Base-by-base conservation (phyloP, 2,329 filamentous ascomycete genomes). In the Colletotrichum sp. region DNA sequence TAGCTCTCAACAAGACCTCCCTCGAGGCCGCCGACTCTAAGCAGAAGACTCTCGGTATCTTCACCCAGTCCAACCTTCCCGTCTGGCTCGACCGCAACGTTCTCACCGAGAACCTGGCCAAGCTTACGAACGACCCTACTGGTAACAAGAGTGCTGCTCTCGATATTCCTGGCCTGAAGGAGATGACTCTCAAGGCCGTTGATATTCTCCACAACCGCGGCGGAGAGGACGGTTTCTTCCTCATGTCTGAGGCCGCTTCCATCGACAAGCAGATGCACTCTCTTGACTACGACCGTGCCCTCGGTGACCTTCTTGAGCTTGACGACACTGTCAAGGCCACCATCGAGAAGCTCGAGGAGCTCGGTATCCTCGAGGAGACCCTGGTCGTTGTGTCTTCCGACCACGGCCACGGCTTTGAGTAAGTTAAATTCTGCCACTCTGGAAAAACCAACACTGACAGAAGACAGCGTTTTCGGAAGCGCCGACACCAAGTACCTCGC, bases 211-310 rank as follows among this genome's bases (percentile, higher is more conserved):
- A 93, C 83, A 88, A 88, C 52, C 89, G 91, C 74, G 92, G 92
- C 32, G 90, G 90, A 39, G 89, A 93, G 74, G 90, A 94, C 75
- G 95, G 95, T 7, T 98, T 94, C 90, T 95, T 97, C 89, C 89
- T 98, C 81, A 97, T 98, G 95, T 92, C 93, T 15, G 95, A 98
- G 84, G 95, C 93, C 30, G 95, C 95, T 18, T 95, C 92, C 3
- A 94, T 98, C 79, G 95, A 97, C 86, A 98, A 98, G 89, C 93
- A 95, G 89, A 97, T 98, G 95, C 95, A 98, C 86, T 84, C 88
- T 3, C 90, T 97, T 24, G 95, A 97, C 86, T 97, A 97, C 83
- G 94, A 97, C 85, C 94, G 95, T 70, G 94, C 95, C 1, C 92
- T 98, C 0, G 95, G 94, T 71, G 95, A 98, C 80, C 91, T 98